Percentiles rank a stretch among this genome's conserved stretches.
These are phyloP conservation scores for Melocanna baccifera DNA, from an alignment of 176 grass and related monocot genomes.

Conservation along the genomic window DNA sequence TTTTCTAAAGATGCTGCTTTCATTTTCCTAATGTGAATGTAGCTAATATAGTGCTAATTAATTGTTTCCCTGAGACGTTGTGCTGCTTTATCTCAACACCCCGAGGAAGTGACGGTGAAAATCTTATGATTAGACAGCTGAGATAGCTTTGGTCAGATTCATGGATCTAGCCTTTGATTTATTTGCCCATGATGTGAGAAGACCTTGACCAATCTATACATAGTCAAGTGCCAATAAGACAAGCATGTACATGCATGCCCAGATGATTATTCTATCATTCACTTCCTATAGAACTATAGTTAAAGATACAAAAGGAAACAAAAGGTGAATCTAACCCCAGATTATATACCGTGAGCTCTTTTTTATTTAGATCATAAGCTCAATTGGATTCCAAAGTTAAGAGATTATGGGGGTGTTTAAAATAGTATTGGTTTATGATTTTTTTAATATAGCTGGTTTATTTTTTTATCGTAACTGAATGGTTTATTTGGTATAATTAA, in stretches of 20 bases:
- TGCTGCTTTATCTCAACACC: background rate
- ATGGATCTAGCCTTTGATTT: slow-evolving; percentile 57
- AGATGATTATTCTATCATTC: slow-evolving; percentile 30
- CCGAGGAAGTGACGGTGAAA: background rate
- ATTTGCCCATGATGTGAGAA: slow-evolving; percentile 41
- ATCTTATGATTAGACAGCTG: slow-evolving; percentile 40
- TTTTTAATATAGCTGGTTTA: no score
- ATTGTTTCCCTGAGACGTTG: background rate
- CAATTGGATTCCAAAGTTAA: background rate
- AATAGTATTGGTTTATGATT: no score
- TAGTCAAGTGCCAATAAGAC: slow-evolving; percentile 34
- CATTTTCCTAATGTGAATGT: background rate
- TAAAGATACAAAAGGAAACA: background rate
- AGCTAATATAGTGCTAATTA: background rate
- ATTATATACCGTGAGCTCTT: background rate
- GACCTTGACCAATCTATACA: slow-evolving; percentile 23
- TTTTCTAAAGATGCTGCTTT: background rate
- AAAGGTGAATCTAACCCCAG: background rate
- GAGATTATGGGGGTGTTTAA: no score
- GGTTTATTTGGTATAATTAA: no score
- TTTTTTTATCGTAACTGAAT: no score
- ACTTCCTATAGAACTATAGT: background rate
- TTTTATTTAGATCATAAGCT: background rate
- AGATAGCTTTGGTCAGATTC: slow-evolving; percentile 46
- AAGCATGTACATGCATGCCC: slow-evolving; percentile 7